These are phyloP conservation scores for Globisporangium paroecandrum DNA, from an alignment of 352 stramenopile species.

Conservation along the genomic window DNA sequence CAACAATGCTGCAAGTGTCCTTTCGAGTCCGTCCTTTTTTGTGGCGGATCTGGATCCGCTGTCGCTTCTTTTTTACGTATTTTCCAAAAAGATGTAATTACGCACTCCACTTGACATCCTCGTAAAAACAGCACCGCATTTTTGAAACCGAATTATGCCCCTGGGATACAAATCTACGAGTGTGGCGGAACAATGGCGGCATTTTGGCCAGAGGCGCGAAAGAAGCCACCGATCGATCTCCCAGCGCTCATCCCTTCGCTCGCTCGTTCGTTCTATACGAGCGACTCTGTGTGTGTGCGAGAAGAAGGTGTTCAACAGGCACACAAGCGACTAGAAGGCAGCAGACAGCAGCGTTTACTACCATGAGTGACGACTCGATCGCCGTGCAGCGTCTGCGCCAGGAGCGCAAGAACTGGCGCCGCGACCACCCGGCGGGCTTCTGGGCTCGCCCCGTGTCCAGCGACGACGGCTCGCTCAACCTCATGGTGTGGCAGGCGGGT, in stretches of 20 bases:
- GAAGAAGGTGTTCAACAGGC: background rate
- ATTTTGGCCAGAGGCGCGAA: constrained; percentile 7
- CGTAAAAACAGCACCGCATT: background rate
- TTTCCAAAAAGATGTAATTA: constrained; percentile 19
- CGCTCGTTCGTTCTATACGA: background rate
- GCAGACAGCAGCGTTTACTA: background rate
- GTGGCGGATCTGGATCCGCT: background rate
- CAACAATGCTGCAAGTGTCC: background rate
- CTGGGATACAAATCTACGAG: background rate
- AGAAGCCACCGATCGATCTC: constrained; percentile 3
- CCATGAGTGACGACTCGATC: constrained; percentile 87
- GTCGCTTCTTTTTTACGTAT: constrained; percentile 1
- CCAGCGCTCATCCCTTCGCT: background rate
- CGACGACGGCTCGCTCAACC: constrained; percentile 94
- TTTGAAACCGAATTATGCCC: constrained; percentile 3
- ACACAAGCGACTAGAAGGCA: background rate
- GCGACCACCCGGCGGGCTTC: constrained; percentile 96
- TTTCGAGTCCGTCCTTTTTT: constrained; percentile 6
- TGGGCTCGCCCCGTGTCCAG: constrained; percentile 92
- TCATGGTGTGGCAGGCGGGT: constrained; percentile 96
- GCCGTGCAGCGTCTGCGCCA: constrained; percentile 87
- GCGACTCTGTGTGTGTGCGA: background rate
- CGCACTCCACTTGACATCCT: background rate
- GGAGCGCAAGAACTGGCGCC: constrained; percentile 93
- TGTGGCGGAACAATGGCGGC: constrained; percentile 2